Base-by-base conservation (phyloP, 345 rosid genomes). In the Pistacia integerrima region DNA sequence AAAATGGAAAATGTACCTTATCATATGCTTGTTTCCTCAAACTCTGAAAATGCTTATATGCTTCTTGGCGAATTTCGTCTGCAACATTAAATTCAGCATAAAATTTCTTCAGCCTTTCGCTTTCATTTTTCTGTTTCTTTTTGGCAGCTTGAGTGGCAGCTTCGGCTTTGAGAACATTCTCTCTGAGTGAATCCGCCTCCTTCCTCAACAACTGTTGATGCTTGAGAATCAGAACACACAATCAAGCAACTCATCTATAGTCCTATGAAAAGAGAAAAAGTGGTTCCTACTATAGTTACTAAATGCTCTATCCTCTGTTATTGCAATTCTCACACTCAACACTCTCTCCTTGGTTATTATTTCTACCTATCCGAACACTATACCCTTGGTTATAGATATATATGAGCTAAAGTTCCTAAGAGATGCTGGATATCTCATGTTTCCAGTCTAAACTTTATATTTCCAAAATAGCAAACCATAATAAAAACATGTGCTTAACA, bases 161-260 rank as follows among this genome's bases (percentile, higher is more conserved):
- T 79, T 91, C 94, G 51, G 86, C 91, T 81, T 87, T 92, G 38
- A 76, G 59, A 76, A 85, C 72, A 66, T 83, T 85, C 67, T 70
- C 88, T 85, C 88, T 89, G 51, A 92, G 87, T 69, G 58, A 74
- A 48, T 89, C 97, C 17, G 81, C 85, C 85, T 94, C 98, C 84
- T 89, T 91, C 80, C 85, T 87, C 80, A 94, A 70, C 61, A 76
- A 75, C 97, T 94, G 88, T 75, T 65, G 25, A 73, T 48, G 68
- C 55, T 48, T 67, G 30, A 81, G 55, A 84, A 61, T 35, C 49
- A 71, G 71, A 46, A 54, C 65, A 72, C 57, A 41, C 8, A 76
- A 77, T 49, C 63, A 66, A 75, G 69, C 25, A 18, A 16, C 28
- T 7, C 41, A 35, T 59, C n/a, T 46, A 35, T 51, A 64, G 13